Evolutionary conservation across 75 land plant genomes (phyloP).

Genomic region (Selaginella moellendorffii): DNA sequence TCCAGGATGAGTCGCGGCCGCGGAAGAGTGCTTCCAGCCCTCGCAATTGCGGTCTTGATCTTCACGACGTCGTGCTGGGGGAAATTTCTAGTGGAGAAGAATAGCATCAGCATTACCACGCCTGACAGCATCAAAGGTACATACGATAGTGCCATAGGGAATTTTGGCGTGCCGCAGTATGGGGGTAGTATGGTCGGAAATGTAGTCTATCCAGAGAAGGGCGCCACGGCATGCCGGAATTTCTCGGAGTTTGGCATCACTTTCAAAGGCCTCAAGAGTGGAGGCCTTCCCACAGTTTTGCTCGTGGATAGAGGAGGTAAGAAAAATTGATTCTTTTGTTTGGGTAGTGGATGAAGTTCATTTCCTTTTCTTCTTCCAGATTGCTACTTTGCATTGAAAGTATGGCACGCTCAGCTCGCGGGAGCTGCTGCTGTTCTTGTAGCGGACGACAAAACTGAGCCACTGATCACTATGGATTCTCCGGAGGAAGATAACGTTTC

Average conservation of each 20-base stretch:
- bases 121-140: conserved; percentile 53
- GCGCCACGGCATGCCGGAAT: conserved; percentile 38
- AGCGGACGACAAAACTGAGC: conserved; percentile 61
- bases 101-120: conserved; percentile 65
- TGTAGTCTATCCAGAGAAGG: conserved; percentile 53
- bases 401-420: conserved; percentile 71
- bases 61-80: too few relatives aligned
- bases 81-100: conserved; percentile 73
- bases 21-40: too few relatives aligned
- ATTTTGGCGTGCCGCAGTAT: conserved; percentile 86
- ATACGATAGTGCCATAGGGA: conserved; percentile 74
- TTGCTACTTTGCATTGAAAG: conserved; percentile 69
- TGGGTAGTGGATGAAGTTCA: background rate
- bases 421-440: conserved; percentile 84
- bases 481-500: conserved; percentile 33
- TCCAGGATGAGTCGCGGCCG: too few relatives aligned
- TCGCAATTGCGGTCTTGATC: too few relatives aligned
- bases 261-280: conserved; percentile 36
- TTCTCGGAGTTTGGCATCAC: conserved; percentile 27
- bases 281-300: conserved; percentile 52
- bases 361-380: conserved; percentile 22
- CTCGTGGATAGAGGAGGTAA: conserved; percentile 80
- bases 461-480: conserved; percentile 69
- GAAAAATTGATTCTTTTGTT: background rate
- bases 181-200: conserved; percentile 73